Percentiles rank a stretch among this genome's conserved stretches.
Evolutionary conservation across 768 basidiomycete genomes (phyloP).

Genomic region (Filobasidium wieringae): DNA sequence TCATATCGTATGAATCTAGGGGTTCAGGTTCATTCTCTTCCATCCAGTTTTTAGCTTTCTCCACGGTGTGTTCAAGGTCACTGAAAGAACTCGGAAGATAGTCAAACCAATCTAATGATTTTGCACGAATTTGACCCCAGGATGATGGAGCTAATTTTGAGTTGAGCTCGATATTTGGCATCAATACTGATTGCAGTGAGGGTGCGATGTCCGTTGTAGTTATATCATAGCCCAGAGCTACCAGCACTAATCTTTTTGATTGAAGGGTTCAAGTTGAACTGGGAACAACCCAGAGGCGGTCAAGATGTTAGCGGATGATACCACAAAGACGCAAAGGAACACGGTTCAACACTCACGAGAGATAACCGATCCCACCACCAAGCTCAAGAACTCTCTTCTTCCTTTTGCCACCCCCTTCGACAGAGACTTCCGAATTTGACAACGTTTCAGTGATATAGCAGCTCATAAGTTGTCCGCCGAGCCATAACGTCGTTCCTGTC

Average conservation of each 20-base stretch:
- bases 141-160: not conserved
- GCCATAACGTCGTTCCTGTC: slow-evolving; percentile 77
- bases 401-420: not conserved
- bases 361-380: slow-evolving; percentile 70
- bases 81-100: not conserved
- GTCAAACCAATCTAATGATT: not conserved
- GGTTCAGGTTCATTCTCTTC: not conserved
- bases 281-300: not conserved
- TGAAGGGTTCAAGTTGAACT: not conserved
- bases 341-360: slow-evolving; percentile 55
- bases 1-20: slow-evolving; percentile 57
- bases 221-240: slow-evolving; percentile 61
- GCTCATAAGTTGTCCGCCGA: slow-evolving; percentile 64
- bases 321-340: no score
- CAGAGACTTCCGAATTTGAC: not conserved
- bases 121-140: slow-evolving; percentile 1
- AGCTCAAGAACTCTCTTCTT: slow-evolving; percentile 53
- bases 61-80: slow-evolving; percentile 10
- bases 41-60: not conserved
- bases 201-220: slow-evolving; percentile 61
- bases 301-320: not conserved
- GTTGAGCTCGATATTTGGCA: slow-evolving; percentile 47
- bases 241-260: slow-evolving; percentile 45
- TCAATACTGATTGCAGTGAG: slow-evolving; percentile 55
- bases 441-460: slow-evolving; percentile 46